These are phyloP conservation scores for Paramecium tetraurelia DNA, from an alignment of 73 alveolate species.

Conservation along the genomic window DNA sequence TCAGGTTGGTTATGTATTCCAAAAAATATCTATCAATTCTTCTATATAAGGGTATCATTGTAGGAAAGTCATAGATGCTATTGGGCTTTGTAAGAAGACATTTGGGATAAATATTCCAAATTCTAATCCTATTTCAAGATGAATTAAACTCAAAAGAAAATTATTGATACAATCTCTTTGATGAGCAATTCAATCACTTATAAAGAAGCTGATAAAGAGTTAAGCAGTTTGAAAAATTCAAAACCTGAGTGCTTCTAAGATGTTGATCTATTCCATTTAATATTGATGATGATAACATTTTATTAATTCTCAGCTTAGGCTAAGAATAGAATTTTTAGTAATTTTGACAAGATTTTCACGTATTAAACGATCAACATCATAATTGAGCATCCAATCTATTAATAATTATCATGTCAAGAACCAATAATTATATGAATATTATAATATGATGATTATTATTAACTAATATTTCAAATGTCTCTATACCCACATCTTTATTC, in stretches of 20 bases:
- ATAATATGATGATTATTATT: not conserved
- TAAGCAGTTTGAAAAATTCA: not conserved
- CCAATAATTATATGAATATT: constrained; percentile 24
- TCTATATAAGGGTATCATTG: constrained; percentile 28
- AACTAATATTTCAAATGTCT: not conserved
- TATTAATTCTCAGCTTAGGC: constrained; percentile 29
- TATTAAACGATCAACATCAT: not conserved
- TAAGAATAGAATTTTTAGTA: constrained; percentile 5
- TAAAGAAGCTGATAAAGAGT: constrained; percentile 37
- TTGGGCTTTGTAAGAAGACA: constrained; percentile 44
- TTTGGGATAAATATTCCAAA: constrained; percentile 28
- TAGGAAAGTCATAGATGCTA: constrained; percentile 36
- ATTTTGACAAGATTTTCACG: constrained; percentile 8
- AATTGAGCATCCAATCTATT: constrained; percentile 14
- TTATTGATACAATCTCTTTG: constrained; percentile 10
- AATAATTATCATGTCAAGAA: not conserved
- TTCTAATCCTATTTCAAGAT: not conserved
- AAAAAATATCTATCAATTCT: constrained; percentile 12
- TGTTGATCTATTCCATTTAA: constrained; percentile 19
- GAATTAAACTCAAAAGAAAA: not conserved
- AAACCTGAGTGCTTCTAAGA: not conserved
- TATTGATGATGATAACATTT: constrained; percentile 34
- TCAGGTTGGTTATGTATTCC: constrained; percentile 54
- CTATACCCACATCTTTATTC: not conserved
- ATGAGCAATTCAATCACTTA: constrained; percentile 14